Base-by-base conservation (phyloP, 192 early-diverging fungal genomes). In the Coemansia sp. region DNA sequence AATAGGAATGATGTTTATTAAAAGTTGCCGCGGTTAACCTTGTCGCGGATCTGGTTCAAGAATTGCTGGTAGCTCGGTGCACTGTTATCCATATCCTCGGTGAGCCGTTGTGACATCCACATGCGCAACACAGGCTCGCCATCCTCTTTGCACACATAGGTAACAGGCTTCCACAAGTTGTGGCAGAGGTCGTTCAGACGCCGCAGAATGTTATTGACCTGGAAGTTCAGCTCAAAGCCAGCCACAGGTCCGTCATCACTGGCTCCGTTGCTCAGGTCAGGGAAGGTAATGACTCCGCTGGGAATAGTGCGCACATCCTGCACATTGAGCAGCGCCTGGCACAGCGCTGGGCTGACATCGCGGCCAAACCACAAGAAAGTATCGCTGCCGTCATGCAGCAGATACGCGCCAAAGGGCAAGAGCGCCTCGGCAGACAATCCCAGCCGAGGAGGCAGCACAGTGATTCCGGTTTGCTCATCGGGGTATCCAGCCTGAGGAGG, bases 101-200 rank as follows among this genome's bases (percentile, higher is more conserved):
- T 85, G 70, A 98, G 76, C 67, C 94, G 92, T 58, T 89, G 88
- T 67, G 93, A 66, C 84, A 97, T 93, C 91, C 87, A 86, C 82
- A 92, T 83, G 6, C 96, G 87, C 64, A 96, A 61, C 5, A 80
- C 84, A 22, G 90, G 87, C 64, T 97, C 94, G 15, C 92, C 93
- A 68, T 98, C 95, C 73, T 98, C 95, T 82, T 94, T 94, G 56
- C 95, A 88, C 43, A 98, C 76, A 72, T 92, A 93, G 20, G 94
- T 68, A 20, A 88, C 84, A 3, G 95, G 93, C 59, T 84, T 88
- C 65, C 87, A 84, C 76, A 92, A 68, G 32, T 87, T 80, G 62
- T 91, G 78, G 41, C 93, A 87, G 68, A 86, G 76, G 52, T 89
- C 84, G 15, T 89, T 87, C 30, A 94, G 76, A 52, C 88, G 90